phyloP scores from a whole-genome alignment of 139 green algal species.

The Chlorella sp. region DNA sequence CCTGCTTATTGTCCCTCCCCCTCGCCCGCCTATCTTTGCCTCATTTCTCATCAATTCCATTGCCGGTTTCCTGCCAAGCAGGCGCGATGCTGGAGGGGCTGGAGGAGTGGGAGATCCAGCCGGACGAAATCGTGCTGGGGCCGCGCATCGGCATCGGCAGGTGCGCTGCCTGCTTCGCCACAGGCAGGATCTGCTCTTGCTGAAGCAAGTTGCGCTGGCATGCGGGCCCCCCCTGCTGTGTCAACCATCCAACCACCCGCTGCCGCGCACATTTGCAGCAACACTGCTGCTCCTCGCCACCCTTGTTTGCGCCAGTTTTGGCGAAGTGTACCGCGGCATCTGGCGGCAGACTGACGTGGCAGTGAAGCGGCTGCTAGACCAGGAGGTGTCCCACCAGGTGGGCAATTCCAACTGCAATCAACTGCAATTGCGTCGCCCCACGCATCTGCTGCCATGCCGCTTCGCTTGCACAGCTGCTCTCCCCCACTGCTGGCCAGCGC shows the following conservation, averaged over 20 bases:
- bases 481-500: no score
- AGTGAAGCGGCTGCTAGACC: slow-evolving; percentile 89
- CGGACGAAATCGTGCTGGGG: slow-evolving; percentile 65
- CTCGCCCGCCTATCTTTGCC: not conserved
- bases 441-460: no score
- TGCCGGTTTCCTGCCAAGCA: not conserved
- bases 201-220: not conserved
- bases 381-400: slow-evolving; percentile 64
- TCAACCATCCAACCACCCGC: not conserved
- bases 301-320: slow-evolving; percentile 38
- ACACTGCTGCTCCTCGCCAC: not conserved
- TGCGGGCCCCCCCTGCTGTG: no score
- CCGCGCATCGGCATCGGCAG: slow-evolving; percentile 83
- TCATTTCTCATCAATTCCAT: not conserved
- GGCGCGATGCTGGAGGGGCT: slow-evolving; percentile 25
- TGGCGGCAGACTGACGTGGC: slow-evolving; percentile 92
- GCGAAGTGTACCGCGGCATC: slow-evolving; percentile 71
- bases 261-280: not conserved
- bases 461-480: no score
- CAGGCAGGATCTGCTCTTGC: not conserved
- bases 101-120: slow-evolving; percentile 74
- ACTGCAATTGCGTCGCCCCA: no score
- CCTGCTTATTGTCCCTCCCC: not conserved
- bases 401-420: not conserved
- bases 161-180: not conserved